Evolutionary conservation across 371 early-diverging fungal species (phyloP), one percentile per base, ranked within the genome.

Genomic region (Apophysomyces variabilis): DNA sequence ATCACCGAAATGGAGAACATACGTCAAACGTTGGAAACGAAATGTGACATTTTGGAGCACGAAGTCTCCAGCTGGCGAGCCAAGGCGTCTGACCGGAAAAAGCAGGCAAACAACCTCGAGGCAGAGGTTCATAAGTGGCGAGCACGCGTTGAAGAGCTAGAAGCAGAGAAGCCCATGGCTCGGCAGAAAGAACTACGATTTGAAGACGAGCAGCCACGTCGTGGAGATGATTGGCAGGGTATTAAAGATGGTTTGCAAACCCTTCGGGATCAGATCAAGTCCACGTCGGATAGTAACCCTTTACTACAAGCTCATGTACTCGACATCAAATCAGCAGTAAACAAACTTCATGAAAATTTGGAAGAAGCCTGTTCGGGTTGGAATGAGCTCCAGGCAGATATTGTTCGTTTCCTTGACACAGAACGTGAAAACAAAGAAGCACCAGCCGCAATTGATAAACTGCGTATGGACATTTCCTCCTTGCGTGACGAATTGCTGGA

Each of bases 171-270:
- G 57, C 64, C 38, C 43, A 6, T 35, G 39, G 35, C 13, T 9
- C 62, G 50, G 16, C 46, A 62, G 18, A 44, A 47, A 36, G 46
- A 45, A n/a, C 38, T 46, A 7, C 37, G 37, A 1, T 45, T 62
- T 16, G 36, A 62, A 35, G 62, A 62, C 32, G 46, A 62, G 9
- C 62, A 47, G 3, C 46, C 32, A n/a, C 46, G 47, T 7, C 32
- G 32, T 21, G 45, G 11, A 4, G 47, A 62, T 0, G 62, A 62
- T 14, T 36, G 36, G 62, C 32, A 62, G 12, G 70, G 74, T 37
- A 71, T 80, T 46, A 78, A 78, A 44, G 70, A 70, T 47, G 74
- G 69, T 35, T 58, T 80, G 11, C 78, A 74, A 35, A 41, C 76
- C 8, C 50, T 80, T 5, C 50, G 68, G 7, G 78, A 78, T 16